Base-by-base conservation (phyloP, 2,329 filamentous ascomycete species). In the Hypoxylon sp. region DNA sequence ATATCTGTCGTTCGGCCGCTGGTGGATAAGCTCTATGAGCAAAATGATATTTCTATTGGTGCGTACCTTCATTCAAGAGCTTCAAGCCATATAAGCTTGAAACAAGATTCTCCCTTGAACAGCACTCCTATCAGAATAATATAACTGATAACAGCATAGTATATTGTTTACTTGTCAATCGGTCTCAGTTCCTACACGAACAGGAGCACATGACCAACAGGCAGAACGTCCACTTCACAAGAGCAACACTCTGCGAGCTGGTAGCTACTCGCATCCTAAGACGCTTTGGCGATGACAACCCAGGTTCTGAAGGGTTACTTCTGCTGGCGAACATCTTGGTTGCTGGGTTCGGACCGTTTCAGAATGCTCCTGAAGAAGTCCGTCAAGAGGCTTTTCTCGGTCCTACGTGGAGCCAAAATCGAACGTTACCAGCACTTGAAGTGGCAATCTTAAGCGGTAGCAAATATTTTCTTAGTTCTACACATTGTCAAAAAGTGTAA, bases 291-390 rank as follows among this genome's bases (percentile, higher is more conserved):
- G 93, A 96, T 80, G 90, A 94, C 73, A 89, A 92, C 65, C 87
- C 89, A 13, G 92, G 91, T 4, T 84, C 89, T 0, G 85, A 89
- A 27, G 92, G 92, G 0, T 84, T 96, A 11, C 82, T 96, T 3
- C 82, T 93, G 21, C 84, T 96, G 5, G 89, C 93, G 5, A 92
- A 94, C 73, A 91, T 96, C 32, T 86, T 96, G 19, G 91, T 97
- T 13, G 92, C 92, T 15, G 92, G 92, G 13, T 96, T 97, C 74
- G 91, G 94, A 74, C 93, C 93, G 1, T 96, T 96, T 74, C 93
- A 96, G 79, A 93, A 93, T 72, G 92, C 92, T 0, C 93, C 93
- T 0, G 81, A 85, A 0, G 86, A 91, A 61, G 86, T 94, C 44
- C 84, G 88, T 37, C 82, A 84, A 15, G 85, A 91, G 71, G 88